phyloP scores from a whole-genome alignment of 768 basidiomycete species.

The Cyclocybe aegerita region DNA sequence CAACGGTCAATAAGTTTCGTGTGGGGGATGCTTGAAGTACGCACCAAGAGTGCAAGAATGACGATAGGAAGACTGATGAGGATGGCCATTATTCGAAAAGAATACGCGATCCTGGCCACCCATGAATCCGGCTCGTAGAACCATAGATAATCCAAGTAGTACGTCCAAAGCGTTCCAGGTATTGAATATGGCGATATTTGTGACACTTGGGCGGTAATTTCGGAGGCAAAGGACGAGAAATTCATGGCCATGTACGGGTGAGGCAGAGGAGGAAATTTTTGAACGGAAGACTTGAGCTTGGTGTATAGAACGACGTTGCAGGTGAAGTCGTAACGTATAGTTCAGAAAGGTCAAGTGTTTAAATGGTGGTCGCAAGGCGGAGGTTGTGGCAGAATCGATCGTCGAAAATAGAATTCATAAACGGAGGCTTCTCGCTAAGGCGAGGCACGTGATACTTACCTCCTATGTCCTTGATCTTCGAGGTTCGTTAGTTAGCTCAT shows the following conservation, averaged over 20 bases:
- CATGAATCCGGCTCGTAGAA: conserved; percentile 63
- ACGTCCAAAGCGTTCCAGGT: conserved; percentile 51
- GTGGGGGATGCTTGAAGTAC: conserved; percentile 22
- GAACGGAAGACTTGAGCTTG: too few species aligned
- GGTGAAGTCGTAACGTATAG: too few species aligned
- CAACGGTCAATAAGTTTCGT: conserved; percentile 8
- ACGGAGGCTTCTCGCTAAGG: too few species aligned
- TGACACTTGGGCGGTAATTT: conserved; percentile 26
- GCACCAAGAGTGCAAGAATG: conserved; percentile 51
- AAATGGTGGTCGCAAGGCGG: too few species aligned
- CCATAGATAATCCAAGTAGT: conserved; percentile 65
- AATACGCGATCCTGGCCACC: conserved; percentile 63
- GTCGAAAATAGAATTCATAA: too few species aligned
- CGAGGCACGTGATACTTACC: too few species aligned
- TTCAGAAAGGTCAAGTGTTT: too few species aligned
- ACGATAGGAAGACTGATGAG: conserved; percentile 64
- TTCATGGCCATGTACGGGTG: conserved; percentile 27
- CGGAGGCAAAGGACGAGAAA: conserved; percentile 27
- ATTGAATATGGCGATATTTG: conserved; percentile 32
- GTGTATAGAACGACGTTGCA: too few species aligned
- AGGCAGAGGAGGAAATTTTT: too few species aligned
- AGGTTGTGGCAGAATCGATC: too few species aligned
- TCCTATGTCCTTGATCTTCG: too few species aligned
- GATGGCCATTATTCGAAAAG: conserved; percentile 65
- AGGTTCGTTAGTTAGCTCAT: too few species aligned